Base-by-base conservation (phyloP, 352 stramenopile species). In the Globisporangium canariense region DNA sequence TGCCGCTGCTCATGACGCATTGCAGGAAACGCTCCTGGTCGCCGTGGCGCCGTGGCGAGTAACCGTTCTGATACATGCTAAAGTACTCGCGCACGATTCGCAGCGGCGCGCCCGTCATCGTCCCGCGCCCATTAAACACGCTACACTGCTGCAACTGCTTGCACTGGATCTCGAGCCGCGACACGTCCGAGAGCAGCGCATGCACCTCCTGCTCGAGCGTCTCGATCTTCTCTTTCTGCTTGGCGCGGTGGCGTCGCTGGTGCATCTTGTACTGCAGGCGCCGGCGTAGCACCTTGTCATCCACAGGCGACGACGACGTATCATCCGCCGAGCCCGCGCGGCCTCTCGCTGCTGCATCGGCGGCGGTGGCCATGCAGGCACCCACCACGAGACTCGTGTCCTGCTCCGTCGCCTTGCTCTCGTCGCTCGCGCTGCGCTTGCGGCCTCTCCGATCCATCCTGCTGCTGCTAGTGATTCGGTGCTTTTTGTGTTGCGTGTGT, bases 211-310 rank as follows among this genome's bases (percentile, higher is more conserved):
- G 60, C 22, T 74, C 73, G 11, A 88, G 75, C 56, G 56, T 67
- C 32, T 76, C 36, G 41, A 69, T 64, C 64, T 79, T 80, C 54
- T 75, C 62, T 52, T 89, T 89, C 58, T 88, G 77, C 70, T 88
- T 85, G 51, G 79, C 81, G 22, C 81, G 78, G 60, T 90, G 83
- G 60, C 71, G 79, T 2, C 76, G 79, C 62, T 92, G 81, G 62
- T 90, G 80, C 60, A 84, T 76, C 40, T 87, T 88, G 69, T 89
- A 89, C 64, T 90, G 83, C 49, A 79, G 68, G 7, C 80, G 74
- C 30, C 74, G 61, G 4, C 75, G 71, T 22, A 76, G 61, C 30
- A 81, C 66, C 55, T 83, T 86, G 30, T 90, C 75, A 20, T 60
- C 56, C 13, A 36, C 62, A 14, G 40, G 11, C 40, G 40, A 43